Evolutionary conservation across 371 early-diverging fungal species (phyloP).

Genomic region (Hamiltosporidium tvaerminnensis): DNA sequence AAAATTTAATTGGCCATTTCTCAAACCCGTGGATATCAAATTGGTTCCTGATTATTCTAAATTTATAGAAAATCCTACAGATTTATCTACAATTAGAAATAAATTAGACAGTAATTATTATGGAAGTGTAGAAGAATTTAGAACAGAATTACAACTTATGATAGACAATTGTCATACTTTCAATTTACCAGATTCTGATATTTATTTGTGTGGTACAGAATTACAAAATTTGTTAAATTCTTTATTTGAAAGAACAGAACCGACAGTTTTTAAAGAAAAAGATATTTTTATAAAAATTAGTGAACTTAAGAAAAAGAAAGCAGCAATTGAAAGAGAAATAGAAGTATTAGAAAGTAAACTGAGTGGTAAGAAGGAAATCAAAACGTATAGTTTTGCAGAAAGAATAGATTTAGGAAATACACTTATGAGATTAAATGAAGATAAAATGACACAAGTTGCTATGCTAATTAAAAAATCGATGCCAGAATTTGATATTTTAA

Average conservation of each 20-base stretch:
- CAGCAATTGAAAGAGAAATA: conserved; percentile 33
- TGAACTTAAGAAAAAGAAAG: conserved; percentile 42
- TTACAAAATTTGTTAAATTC: conserved; percentile 28
- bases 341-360: conserved; percentile 33
- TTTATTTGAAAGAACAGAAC: conserved; percentile 16
- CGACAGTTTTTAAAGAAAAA: conserved; percentile 3
- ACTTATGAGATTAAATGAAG: conserved; percentile 21
- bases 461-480: conserved; percentile 24
- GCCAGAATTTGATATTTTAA: conserved; percentile 21
- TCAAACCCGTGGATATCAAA: conserved; percentile 68
- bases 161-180: conserved; percentile 67
- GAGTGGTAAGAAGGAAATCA: background rate
- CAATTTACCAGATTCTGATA: conserved; percentile 57
- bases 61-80: conserved; percentile 91
- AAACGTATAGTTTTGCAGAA: conserved; percentile 22
- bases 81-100: conserved; percentile 61
- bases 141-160: conserved; percentile 61
- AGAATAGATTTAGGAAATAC: conserved; percentile 26
- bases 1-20: conserved; percentile 81
- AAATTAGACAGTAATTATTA: conserved; percentile 64
- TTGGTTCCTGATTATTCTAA: conserved; percentile 80
- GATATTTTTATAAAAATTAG: conserved; percentile 23
- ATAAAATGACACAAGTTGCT: conserved; percentile 24
- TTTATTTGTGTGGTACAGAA: conserved; percentile 46
- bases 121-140: conserved; percentile 59